Conservation (phyloP, 768 basidiomycete genomes). For the Roridomyces roridus region DNA sequence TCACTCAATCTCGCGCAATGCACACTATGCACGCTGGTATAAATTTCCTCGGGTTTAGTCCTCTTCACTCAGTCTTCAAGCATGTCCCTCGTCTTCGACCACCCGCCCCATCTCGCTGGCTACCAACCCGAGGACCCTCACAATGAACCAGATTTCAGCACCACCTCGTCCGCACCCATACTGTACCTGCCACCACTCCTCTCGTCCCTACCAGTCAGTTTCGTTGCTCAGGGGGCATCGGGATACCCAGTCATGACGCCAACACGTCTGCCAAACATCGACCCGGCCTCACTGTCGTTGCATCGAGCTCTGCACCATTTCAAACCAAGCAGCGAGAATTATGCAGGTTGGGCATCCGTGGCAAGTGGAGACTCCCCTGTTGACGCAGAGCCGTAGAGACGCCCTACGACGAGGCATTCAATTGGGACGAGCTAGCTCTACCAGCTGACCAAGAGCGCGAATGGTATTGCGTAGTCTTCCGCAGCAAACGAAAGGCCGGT, state of each 20-base stretch:
- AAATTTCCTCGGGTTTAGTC: background rate
- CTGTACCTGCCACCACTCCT: constrained; percentile 87
- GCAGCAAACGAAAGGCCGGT: constrained; percentile 74
- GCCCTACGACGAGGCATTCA: constrained; percentile 83
- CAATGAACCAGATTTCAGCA: constrained; percentile 56
- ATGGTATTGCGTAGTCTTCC: constrained; percentile 94
- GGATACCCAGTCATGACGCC: constrained; percentile 59
- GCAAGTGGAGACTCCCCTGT: background rate
- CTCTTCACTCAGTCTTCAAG: too few relatives aligned
- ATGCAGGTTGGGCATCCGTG: constrained; percentile 49
- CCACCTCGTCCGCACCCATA: constrained; percentile 50
- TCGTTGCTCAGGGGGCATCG: too few relatives aligned
- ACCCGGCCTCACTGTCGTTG: constrained; percentile 81
- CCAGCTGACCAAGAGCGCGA: constrained; percentile 77
- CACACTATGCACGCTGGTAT: background rate
- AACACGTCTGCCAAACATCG: constrained; percentile 84
- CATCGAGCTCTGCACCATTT: constrained; percentile 88
- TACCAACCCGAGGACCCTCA: constrained; percentile 61
- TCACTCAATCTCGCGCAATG: too few relatives aligned
- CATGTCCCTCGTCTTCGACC: constrained; percentile 36
- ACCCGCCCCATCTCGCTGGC: constrained; percentile 40
- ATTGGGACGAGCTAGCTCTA: constrained; percentile 78
- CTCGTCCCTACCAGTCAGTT: constrained; percentile 67
- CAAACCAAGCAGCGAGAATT: constrained; percentile 60
- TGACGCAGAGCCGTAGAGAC: constrained; percentile 19